Percentiles rank a stretch among this genome's conserved stretches.
Conservation (phyloP, 192 early-diverging fungal species). For the Lunasporangiospora selenospora region DNA sequence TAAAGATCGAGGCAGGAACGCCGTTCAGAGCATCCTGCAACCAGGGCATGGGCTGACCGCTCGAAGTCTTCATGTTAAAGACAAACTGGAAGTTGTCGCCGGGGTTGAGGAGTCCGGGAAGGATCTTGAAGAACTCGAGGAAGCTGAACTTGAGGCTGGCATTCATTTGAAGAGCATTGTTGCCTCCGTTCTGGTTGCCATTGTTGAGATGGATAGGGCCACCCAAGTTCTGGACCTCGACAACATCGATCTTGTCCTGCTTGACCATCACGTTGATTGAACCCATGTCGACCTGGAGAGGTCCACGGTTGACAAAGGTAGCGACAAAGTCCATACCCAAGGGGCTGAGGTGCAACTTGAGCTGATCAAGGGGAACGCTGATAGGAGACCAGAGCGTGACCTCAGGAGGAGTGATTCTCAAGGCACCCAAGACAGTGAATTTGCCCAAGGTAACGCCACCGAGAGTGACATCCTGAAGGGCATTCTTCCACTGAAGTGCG, state of each 20-base stretch:
- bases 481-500: conserved; percentile 29
- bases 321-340: conserved; percentile 29
- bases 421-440: conserved; percentile 14
- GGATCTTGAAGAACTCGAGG: conserved; percentile 13
- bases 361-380: conserved; percentile 15
- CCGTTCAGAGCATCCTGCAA: conserved; percentile 39
- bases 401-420: conserved; percentile 23
- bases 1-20: conserved; percentile 11
- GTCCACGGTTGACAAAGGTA: conserved; percentile 19
- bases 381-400: conserved; percentile 33
- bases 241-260: background rate
- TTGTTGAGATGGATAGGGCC: conserved; percentile 31
- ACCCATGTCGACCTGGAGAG: conserved; percentile 32
- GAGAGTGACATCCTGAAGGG: conserved; percentile 25
- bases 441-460: conserved; percentile 15
- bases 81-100: conserved; percentile 14
- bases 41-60: conserved; percentile 44
- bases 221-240: conserved; percentile 26
- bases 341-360: conserved; percentile 23
- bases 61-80: conserved; percentile 29
- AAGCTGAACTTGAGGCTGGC: conserved; percentile 24
- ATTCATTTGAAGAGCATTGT: conserved; percentile 12
- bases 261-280: conserved; percentile 21
- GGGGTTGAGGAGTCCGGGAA: conserved; percentile 9
- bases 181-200: conserved; percentile 28